Percentiles rank a stretch among this genome's conserved stretches.
These are phyloP conservation scores for Antitrichia curtipendula DNA, from an alignment of 225 moss, liverwort and hornwort species.

Conservation along the genomic window DNA sequence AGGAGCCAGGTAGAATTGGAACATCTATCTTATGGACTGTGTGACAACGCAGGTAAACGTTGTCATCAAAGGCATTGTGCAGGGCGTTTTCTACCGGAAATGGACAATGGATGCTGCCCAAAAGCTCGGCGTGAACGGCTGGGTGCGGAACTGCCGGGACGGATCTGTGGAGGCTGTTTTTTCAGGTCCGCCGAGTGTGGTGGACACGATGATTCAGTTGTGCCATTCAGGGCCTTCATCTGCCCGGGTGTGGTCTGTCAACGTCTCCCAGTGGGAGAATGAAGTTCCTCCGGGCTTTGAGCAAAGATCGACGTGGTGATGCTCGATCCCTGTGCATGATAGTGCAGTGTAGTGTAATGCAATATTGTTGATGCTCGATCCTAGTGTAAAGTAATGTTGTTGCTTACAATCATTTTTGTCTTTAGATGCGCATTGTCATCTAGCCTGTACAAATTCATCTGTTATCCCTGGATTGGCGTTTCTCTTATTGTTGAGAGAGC, in stretches of 20 bases:
- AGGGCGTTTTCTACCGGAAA: constrained; percentile 43
- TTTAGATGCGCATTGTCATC: neutral
- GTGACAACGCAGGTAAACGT: constrained; percentile 31
- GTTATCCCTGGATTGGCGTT: neutral
- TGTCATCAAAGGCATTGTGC: constrained; percentile 36
- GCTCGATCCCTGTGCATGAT: neutral
- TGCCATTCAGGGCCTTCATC: constrained; percentile 31
- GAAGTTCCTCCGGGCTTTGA: constrained; percentile 27
- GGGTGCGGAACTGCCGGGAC: constrained; percentile 51
- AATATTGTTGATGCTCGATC: neutral
- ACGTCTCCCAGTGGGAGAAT: constrained; percentile 31
- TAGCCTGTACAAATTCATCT: neutral
- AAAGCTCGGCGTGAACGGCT: constrained; percentile 30
- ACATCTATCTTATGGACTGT: neutral
- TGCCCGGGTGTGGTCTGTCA: constrained; percentile 28
- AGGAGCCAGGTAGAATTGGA: neutral
- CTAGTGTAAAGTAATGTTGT: neutral
- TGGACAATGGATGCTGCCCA: constrained; percentile 34
- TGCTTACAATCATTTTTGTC: neutral
- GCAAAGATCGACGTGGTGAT: constrained; percentile 29
- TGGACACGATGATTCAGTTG: constrained; percentile 39
- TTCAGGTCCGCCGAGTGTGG: constrained; percentile 16
- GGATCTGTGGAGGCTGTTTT: constrained; percentile 58
- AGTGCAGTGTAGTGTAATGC: neutral
- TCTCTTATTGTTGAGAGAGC: neutral